These are phyloP conservation scores for Magnaporthiopsis rhizophila DNA, from an alignment of 2,329 filamentous ascomycete species.

Conservation along the genomic window DNA sequence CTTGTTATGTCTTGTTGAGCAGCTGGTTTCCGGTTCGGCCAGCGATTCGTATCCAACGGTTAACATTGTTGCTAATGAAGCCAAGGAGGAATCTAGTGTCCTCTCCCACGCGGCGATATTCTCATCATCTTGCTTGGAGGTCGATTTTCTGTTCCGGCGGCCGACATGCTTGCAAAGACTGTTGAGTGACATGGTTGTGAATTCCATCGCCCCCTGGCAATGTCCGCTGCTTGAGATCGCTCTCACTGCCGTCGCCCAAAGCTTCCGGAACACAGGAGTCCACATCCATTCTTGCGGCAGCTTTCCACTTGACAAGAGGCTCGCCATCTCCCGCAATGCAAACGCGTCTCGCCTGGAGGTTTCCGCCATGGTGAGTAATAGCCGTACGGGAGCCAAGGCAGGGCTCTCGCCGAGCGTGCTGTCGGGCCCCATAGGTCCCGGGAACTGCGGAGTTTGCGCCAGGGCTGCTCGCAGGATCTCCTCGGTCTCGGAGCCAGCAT, in stretches of 20 bases:
- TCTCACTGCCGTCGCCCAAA: constrained; percentile 33
- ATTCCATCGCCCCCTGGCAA: constrained; percentile 26
- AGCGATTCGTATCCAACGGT: constrained; percentile 19
- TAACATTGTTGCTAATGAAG: constrained; percentile 29
- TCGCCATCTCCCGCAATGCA: constrained; percentile 28
- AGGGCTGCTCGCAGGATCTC: constrained; percentile 28
- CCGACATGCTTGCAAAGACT: constrained; percentile 1
- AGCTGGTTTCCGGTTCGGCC: not conserved
- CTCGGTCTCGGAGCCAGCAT: constrained; percentile 31
- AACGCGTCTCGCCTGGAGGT: constrained; percentile 23
- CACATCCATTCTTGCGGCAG: constrained; percentile 37
- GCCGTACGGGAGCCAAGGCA: constrained; percentile 17
- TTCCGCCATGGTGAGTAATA: constrained; percentile 20
- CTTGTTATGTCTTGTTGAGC: constrained; percentile 3
- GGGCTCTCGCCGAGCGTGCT: constrained; percentile 20
- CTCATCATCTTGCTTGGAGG: not conserved
- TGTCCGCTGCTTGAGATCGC: constrained; percentile 22
- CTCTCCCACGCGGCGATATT: not conserved
- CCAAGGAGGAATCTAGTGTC: constrained; percentile 29
- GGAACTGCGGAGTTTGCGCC: constrained; percentile 23
- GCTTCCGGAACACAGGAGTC: constrained; percentile 28
- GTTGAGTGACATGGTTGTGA: constrained; percentile 20
- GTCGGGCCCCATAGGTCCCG: constrained; percentile 24
- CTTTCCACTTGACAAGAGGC: constrained; percentile 24
- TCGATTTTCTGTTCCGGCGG: not conserved